Evolutionary conservation across 768 basidiomycete species (phyloP), one percentile per base, ranked within the genome.

Genomic region (Austroboletus festivus): DNA sequence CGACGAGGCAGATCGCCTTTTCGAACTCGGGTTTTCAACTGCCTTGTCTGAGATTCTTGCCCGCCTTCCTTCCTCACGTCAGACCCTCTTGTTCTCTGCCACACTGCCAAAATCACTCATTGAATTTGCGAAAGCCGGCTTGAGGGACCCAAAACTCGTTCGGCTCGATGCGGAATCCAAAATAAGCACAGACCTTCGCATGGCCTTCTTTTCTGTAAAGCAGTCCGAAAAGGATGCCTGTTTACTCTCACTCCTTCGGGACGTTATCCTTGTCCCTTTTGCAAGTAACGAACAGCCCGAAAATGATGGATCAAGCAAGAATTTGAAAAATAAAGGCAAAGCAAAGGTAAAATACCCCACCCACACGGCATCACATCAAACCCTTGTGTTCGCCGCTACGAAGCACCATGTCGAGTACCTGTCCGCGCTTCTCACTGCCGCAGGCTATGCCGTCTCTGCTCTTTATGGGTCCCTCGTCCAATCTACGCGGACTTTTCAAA

Each of bases 361-460:
- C n/a, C 68, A 68, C n/a, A 81, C 80, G 7, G 82, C 83, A 3
- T 82, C 90, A 20, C 86, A 93, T 64, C 96, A 99, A 68, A 93
- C 93, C 1, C 81, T 99, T 42, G 79, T 99, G 8, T 99, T 99
- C 60, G 85, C 86, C 3, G 92, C 95, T 6, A 99, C 96, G 18
- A 98, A 99, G 67, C 96, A 99, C 61, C 96, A 99, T 58, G 93
- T 99, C 60, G 96, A 98, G 68, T 99, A 96, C 65, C 77, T 98
- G 38, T 77, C 82, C 2, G 79, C 78, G 37, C 74, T 99, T 5
- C 77, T 99, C 46, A 76, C 75, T 4, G 77, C 86, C 12, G 85
- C 86, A 9, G 91, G 92, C 11, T 99, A 95, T 63, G 73, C 89
- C 2, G 85, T 91, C 16, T 95, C 95, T 12, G 86, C 93, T 54